phyloP scores from a whole-genome alignment of 768 basidiomycete genomes.

The Serendipita sp. region DNA sequence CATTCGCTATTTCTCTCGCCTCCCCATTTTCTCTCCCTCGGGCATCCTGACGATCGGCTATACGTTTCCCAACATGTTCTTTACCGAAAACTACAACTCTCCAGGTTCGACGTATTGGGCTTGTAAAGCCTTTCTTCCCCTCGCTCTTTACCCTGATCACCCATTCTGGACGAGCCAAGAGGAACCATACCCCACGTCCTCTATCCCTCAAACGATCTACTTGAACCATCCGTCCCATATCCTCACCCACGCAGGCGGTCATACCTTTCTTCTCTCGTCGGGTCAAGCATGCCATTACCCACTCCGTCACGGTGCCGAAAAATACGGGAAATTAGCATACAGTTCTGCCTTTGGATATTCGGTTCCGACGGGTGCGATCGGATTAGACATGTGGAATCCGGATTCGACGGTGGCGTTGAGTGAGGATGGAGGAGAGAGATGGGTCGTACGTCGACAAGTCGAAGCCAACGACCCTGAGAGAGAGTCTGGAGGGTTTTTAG shows the following conservation, averaged over 20 bases:
- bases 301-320: slow-evolving; percentile 61
- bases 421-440: slow-evolving; percentile 55
- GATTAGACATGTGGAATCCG: slow-evolving; percentile 53
- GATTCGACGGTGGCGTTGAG: slow-evolving; percentile 57
- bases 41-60: slow-evolving; percentile 38
- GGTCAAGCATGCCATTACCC: slow-evolving; percentile 70
- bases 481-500: slow-evolving; percentile 10
- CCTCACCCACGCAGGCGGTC: slow-evolving; percentile 42
- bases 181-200: slow-evolving; percentile 40
- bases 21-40: slow-evolving; percentile 34
- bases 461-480: slow-evolving; percentile 39
- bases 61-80: slow-evolving; percentile 12
- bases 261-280: slow-evolving; percentile 56
- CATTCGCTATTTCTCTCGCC: slow-evolving; percentile 52
- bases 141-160: slow-evolving; percentile 47
- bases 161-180: slow-evolving; percentile 60
- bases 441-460: slow-evolving; percentile 40
- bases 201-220: slow-evolving; percentile 32
- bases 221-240: slow-evolving; percentile 54
- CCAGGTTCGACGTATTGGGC: slow-evolving; percentile 70
- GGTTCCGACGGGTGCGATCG: slow-evolving; percentile 49
- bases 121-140: slow-evolving; percentile 57
- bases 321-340: slow-evolving; percentile 66
- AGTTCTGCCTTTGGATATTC: slow-evolving; percentile 66
- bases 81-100: slow-evolving; percentile 54